Base-by-base conservation (phyloP, 495 filamentous ascomycete species). In the Aspergillus homomorphus region DNA sequence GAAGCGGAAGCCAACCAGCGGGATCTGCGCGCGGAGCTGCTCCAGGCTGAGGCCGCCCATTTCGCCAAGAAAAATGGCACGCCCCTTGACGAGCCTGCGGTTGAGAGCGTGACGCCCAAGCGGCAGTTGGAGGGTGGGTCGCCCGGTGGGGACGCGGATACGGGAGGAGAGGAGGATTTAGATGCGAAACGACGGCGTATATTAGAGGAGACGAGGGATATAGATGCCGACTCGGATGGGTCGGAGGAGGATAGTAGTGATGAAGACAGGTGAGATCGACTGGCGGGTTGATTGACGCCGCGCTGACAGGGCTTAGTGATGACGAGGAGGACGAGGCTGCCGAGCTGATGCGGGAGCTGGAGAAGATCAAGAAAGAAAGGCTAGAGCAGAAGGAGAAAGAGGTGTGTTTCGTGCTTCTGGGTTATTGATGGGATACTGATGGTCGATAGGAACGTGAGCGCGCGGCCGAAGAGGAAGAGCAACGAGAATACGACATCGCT, bases 351-450 rank as follows among this genome's bases (percentile, higher is more conserved):
- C 84, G 95, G 20, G 94, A 98, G 71, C 77, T 98, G 28, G 93
- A 94, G 68, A 92, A 96, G 73, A 96, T 98, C 71, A 91, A 95
- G 72, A 87, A 83, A 56, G 94, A 98, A 73, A 79, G 94, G 24
- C 85, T 87, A 1, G 92, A 91, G 69, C 87, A 91, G 69, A 86
- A 88, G 53, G 91, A 92, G 68, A 84, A 85, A 70, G 92, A 96
- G 81, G 87, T 88, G 71, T 45, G 53, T 60, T 18, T 44, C 2
- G 7, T 41, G 3, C 2, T 44, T 15, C 44, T 51, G 42, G 23
- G 10, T 33, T 10, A 12, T 9, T 19, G n/a, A 20, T 9, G 16
- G 2, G 1, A 44, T 58, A 21, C 61, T 72, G 44, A 71, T 20
- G 2, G 6, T 38, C 0, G 53, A 41, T 57, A 88, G 83, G 90